Evolutionary conservation across 2,329 filamentous ascomycete genomes (phyloP).

Genomic region (Mycosphaerella sp.): DNA sequence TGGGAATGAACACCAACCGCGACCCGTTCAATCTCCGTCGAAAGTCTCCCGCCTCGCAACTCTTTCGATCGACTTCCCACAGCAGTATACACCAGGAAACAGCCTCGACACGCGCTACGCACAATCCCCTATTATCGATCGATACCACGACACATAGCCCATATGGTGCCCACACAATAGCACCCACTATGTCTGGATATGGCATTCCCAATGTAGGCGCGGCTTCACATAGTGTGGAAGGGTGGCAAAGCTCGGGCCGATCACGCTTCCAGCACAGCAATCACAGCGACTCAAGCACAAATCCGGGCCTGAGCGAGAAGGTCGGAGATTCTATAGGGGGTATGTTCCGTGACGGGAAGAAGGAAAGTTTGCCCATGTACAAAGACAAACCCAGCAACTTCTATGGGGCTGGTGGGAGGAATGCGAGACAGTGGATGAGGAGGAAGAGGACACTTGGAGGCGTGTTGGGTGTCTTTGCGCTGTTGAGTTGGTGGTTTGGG

Average conservation of each 20-base stretch:
- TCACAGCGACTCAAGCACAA: constrained; percentile 7
- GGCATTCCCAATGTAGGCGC: constrained; percentile 18
- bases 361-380: constrained; percentile 75
- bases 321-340: constrained; percentile 58
- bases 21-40: constrained; percentile 43
- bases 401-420: constrained; percentile 50
- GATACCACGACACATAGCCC: not conserved
- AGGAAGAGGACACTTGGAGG: constrained; percentile 57
- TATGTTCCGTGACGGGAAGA: constrained; percentile 56
- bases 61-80: constrained; percentile 15
- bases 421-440: constrained; percentile 36
- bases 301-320: constrained; percentile 36
- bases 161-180: constrained; percentile 1
- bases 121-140: not conserved
- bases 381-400: constrained; percentile 95
- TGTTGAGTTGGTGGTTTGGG: constrained; percentile 64
- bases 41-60: constrained; percentile 21
- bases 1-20: constrained; percentile 39
- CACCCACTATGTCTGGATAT: constrained; percentile 21
- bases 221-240: constrained; percentile 13
- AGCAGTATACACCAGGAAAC: constrained; percentile 3
- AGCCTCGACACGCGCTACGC: constrained; percentile 1
- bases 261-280: constrained; percentile 19
- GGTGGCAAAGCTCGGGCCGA: constrained; percentile 17
- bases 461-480: constrained; percentile 49